Evolutionary conservation across 805 yeast genomes (phyloP).

Genomic region (Saturnispora sekii): DNA sequence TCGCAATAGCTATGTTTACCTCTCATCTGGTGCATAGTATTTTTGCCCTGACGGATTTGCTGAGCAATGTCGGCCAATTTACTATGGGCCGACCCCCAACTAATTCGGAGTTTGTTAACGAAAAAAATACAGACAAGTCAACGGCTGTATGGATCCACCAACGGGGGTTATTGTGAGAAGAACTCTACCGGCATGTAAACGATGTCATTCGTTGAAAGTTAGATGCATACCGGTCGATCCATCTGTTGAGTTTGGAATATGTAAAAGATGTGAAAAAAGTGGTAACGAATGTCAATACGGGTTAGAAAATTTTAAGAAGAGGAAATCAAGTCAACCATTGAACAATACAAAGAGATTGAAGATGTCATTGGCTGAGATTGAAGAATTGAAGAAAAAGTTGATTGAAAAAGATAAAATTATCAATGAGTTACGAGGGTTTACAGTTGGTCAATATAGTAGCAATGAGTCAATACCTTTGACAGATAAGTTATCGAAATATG

Average conservation of each 20-base stretch:
- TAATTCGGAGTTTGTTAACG: background rate
- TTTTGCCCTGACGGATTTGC: too few species aligned
- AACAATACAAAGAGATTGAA: conserved; percentile 15
- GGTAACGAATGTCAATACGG: conserved; percentile 61
- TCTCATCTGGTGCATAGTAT: too few species aligned
- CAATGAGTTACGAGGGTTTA: conserved; percentile 7
- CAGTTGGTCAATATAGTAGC: conserved; percentile 19
- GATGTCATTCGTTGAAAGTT: conserved; percentile 79
- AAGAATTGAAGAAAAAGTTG: conserved; percentile 13
- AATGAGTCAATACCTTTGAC: conserved; percentile 14
- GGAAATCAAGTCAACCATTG: conserved; percentile 17
- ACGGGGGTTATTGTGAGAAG: conserved; percentile 17
- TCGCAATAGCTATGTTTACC: too few species aligned
- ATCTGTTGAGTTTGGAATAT: conserved; percentile 50
- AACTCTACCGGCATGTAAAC: conserved; percentile 51
- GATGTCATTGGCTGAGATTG: conserved; percentile 20
- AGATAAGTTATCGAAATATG: conserved; percentile 26
- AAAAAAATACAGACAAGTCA: too few species aligned
- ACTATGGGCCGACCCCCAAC: too few species aligned
- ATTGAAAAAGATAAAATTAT: conserved; percentile 9
- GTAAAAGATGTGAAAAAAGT: conserved; percentile 63
- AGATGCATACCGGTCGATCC: conserved; percentile 68
- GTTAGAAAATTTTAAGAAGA: conserved; percentile 46
- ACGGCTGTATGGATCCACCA: background rate
- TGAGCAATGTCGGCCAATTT: too few species aligned